Percentiles rank a stretch among this genome's conserved stretches.
These are phyloP conservation scores for Lipomyces yamanashiensis DNA, from an alignment of 805 yeast genomes.

Conservation along the genomic window DNA sequence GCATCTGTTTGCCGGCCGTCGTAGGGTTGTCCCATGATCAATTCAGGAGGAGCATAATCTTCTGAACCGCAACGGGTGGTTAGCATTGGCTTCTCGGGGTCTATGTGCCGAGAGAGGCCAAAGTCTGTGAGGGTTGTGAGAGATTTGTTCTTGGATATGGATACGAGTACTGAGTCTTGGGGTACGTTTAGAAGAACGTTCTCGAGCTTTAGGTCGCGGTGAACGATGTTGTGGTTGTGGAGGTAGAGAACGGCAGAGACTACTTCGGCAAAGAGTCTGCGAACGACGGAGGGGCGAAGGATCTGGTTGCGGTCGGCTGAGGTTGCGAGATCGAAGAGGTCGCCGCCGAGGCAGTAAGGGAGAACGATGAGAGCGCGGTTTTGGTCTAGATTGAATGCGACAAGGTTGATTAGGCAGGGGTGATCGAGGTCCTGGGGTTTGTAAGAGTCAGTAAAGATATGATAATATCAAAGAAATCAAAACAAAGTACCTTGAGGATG, in stretches of 20 bases:
- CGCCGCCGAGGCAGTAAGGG: conserved; percentile 85
- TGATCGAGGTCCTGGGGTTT: conserved; percentile 21
- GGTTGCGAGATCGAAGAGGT: conserved; percentile 68
- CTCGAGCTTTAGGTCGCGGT: conserved; percentile 90
- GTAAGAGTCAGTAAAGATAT: background rate
- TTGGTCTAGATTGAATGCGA: conserved; percentile 42
- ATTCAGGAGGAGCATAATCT: conserved; percentile 94
- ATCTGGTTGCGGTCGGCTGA: conserved; percentile 45
- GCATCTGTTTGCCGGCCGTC: conserved; percentile 90
- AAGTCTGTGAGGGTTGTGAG: conserved; percentile 78
- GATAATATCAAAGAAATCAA: background rate
- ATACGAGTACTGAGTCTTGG: conserved; percentile 44
- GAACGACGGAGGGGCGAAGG: conserved; percentile 56
- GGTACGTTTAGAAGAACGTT: conserved; percentile 51
- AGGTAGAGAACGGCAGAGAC: conserved; percentile 71
- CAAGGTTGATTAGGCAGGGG: conserved; percentile 30
- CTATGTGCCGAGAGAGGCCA: conserved; percentile 79
- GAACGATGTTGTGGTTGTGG: conserved; percentile 72
- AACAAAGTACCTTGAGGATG: conserved; percentile 51
- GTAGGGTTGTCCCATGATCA: conserved; percentile 85
- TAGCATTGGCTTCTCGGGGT: conserved; percentile 63
- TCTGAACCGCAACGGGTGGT: conserved; percentile 95
- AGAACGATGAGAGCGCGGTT: conserved; percentile 58
- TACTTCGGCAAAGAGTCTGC: conserved; percentile 71
- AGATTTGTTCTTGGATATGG: conserved; percentile 39